Evolutionary conservation across 2,329 filamentous ascomycete genomes (phyloP).

Genomic region (Neophaeococcomyces aloes): DNA sequence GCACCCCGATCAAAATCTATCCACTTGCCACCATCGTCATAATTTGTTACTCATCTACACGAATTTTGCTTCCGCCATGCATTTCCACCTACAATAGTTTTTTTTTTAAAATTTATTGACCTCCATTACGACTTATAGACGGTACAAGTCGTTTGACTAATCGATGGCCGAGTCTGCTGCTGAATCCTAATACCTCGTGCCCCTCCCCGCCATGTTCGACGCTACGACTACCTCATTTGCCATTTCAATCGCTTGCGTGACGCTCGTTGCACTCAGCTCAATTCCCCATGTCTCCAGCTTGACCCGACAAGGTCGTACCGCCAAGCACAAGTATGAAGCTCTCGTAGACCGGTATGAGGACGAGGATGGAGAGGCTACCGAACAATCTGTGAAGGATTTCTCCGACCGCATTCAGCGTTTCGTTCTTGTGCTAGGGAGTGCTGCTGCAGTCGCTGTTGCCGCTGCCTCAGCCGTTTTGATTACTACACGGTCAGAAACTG

Average conservation of each 20-base stretch:
- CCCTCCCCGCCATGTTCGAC: neutral
- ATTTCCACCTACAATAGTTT: too few relatives aligned
- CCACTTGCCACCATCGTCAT: too few relatives aligned
- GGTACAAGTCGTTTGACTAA: too few relatives aligned
- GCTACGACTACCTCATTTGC: conserved; percentile 4
- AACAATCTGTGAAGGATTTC: conserved; percentile 52
- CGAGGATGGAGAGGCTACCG: conserved; percentile 56
- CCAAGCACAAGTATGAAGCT: conserved; percentile 11
- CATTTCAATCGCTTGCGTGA: conserved; percentile 9
- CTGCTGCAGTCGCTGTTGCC: neutral
- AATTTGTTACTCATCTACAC: too few relatives aligned
- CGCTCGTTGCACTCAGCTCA: conserved; percentile 10
- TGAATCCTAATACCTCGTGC: neutral
- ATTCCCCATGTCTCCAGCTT: conserved; percentile 1
- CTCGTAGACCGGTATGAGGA: conserved; percentile 50
- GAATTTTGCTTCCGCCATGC: too few relatives aligned
- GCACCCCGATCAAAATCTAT: too few relatives aligned
- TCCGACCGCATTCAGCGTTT: conserved; percentile 50
- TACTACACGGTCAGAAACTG: conserved; percentile 31
- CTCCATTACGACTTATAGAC: too few relatives aligned
- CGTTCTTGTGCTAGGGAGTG: conserved; percentile 35
- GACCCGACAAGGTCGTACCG: conserved; percentile 9
- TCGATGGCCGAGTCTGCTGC: neutral
- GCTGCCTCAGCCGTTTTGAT: conserved; percentile 44
- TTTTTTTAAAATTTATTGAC: too few relatives aligned